Percentiles rank a stretch among this genome's conserved stretches.
These are phyloP conservation scores for Hymenotorrendiella dingleyae DNA, from an alignment of 2,329 filamentous ascomycete species.

Conservation along the genomic window DNA sequence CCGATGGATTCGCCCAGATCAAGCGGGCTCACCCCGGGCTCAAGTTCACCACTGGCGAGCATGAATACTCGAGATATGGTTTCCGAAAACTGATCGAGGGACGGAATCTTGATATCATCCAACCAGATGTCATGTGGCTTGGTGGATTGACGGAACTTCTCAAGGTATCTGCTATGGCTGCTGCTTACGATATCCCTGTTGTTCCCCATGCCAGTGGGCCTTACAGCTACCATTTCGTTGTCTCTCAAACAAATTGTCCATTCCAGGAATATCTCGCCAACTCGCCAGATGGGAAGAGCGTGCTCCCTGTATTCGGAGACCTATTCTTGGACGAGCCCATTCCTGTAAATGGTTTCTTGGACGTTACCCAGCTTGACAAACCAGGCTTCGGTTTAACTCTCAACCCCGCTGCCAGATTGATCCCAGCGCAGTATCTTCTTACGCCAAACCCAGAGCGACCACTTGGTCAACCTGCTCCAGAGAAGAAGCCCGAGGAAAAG, in stretches of 20 bases:
- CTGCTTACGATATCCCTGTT: conserved; percentile 90
- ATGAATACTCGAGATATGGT: conserved; percentile 90
- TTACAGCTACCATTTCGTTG: conserved; percentile 94
- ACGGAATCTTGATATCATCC: conserved; percentile 87
- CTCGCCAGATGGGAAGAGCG: conserved; percentile 82
- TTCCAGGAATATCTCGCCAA: conserved; percentile 97
- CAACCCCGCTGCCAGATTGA: conserved; percentile 70
- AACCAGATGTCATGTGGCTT: conserved; percentile 97
- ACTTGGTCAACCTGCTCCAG: conserved; percentile 28
- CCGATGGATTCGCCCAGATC: conserved; percentile 81
- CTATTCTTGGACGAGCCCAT: conserved; percentile 89
- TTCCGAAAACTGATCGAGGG: conserved; percentile 92
- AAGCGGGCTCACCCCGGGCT: conserved; percentile 84
- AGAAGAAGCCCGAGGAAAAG: conserved; percentile 23
- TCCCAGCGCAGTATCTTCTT: conserved; percentile 68
- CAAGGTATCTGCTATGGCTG: conserved; percentile 80
- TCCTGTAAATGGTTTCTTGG: conserved; percentile 74
- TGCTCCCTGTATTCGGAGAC: conserved; percentile 87
- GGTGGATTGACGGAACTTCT: conserved; percentile 88
- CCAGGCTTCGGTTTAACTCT: conserved; percentile 87
- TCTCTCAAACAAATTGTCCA: conserved; percentile 85
- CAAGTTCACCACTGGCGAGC: conserved; percentile 94
- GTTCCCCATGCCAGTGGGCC: conserved; percentile 92
- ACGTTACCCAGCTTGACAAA: conserved; percentile 74
- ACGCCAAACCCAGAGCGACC: conserved; percentile 54